Percentiles rank a stretch among this genome's conserved stretches.
Evolutionary conservation across 2,329 filamentous ascomycete genomes (phyloP).

Genomic region (Helminthosporium solani): DNA sequence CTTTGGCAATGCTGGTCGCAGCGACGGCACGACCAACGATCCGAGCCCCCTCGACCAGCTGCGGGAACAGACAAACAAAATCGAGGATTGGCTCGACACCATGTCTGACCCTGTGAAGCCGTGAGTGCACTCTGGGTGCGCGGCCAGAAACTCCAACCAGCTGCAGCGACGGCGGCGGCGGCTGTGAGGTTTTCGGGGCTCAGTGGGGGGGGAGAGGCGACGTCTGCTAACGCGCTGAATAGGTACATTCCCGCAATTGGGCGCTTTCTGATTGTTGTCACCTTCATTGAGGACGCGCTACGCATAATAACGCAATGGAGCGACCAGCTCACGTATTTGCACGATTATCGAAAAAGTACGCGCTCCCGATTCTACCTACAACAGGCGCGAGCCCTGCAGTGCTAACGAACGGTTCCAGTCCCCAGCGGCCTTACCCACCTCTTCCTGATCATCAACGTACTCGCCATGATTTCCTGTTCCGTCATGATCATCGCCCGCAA

Average conservation of each 20-base stretch:
- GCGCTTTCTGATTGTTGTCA: slow-evolving; percentile 96
- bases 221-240: slow-evolving; percentile 29
- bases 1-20: slow-evolving; percentile 63
- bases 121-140: slow-evolving; percentile 57
- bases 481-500: slow-evolving; percentile 86
- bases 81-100: slow-evolving; percentile 89
- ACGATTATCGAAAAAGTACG: slow-evolving; percentile 88
- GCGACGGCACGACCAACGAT: slow-evolving; percentile 62
- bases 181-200: too few relatives aligned
- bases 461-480: slow-evolving; percentile 83
- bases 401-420: slow-evolving; percentile 57
- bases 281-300: slow-evolving; percentile 94
- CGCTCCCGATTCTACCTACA: slow-evolving; percentile 2
- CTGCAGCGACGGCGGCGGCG: too few relatives aligned
- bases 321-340: slow-evolving; percentile 90
- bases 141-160: background rate
- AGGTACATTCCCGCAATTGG: slow-evolving; percentile 94
- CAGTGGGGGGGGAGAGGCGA: too few relatives aligned
- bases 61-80: slow-evolving; percentile 94
- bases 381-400: slow-evolving; percentile 5
- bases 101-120: slow-evolving; percentile 90
- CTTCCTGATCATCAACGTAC: slow-evolving; percentile 87
- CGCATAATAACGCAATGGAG: slow-evolving; percentile 97
- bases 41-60: slow-evolving; percentile 83
- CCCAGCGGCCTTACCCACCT: slow-evolving; percentile 84